Percentiles rank a stretch among this genome's conserved stretches.
Conservation (phyloP, 345 rosid genomes). For the Eucalyptus regnans region DNA sequence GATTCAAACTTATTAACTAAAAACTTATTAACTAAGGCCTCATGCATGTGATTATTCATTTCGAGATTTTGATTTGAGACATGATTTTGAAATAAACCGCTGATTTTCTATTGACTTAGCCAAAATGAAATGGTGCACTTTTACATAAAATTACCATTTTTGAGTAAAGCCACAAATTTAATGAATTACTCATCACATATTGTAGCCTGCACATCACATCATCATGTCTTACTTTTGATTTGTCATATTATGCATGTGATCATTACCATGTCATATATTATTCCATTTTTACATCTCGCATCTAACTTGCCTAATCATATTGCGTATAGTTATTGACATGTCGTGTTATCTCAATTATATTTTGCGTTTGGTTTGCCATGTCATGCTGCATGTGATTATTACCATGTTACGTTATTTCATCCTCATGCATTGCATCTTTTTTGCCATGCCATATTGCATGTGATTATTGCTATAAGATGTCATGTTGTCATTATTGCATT, state of each 20-base stretch:
- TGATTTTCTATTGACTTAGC: not conserved
- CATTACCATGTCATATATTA: not conserved
- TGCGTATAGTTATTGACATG: not conserved
- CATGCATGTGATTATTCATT: not conserved
- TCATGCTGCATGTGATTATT: too few relatives aligned
- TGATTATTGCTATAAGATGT: not conserved
- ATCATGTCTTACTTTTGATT: not conserved
- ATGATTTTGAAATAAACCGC: not conserved
- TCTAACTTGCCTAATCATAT: too few relatives aligned
- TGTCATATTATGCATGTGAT: not conserved
- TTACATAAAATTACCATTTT: not conserved
- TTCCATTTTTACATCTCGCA: not conserved
- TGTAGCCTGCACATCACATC: not conserved
- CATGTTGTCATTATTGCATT: not conserved
- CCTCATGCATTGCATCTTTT: not conserved
- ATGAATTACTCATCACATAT: not conserved
- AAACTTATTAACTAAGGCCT: not conserved
- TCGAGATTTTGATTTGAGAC: not conserved
- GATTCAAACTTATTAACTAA: not conserved
- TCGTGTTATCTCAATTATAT: too few relatives aligned
- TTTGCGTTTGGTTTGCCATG: not conserved
- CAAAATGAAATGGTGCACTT: not conserved
- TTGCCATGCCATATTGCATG: not conserved
- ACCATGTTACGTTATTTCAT: not conserved
- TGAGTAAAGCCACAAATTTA: not conserved